Evolutionary conservation across 2,329 filamentous ascomycete species (phyloP), one percentile per base, ranked within the genome.

Genomic region (Trichoderma harzianum): DNA sequence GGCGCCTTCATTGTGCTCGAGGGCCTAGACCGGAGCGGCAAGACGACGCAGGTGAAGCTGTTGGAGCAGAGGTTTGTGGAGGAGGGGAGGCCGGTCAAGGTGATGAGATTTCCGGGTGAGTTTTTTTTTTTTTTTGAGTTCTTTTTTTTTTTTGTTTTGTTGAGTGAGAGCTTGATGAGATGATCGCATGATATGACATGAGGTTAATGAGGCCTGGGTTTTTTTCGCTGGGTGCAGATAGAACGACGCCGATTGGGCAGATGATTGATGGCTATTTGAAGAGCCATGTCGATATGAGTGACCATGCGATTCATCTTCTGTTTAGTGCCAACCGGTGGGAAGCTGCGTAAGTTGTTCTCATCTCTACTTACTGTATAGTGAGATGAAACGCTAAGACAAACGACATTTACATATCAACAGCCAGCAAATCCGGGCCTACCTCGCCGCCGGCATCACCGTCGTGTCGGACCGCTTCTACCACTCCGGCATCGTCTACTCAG

Each of bases 321-420:
- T 97, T 97, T 82, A 94, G 92, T 72, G 94, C 95, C 11, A 98
- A 98, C 80, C 88, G 95, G 62, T 97, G 95, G 95, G 95, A 97
- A 75, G 85, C 87, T 69, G 86, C 82, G 84, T 88, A 82, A 78
- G 86, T 82, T 16, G 34, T 55, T 47, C 34, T 12, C 34, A 1
- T 24, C 18, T 24, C 4, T n/a, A 0, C 76, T 26, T 74, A 66
- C 39, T 16, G 34, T 36, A 36, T 36, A 36, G 1, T 34, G 34
- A 14, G 34, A 12, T 36, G 12, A 21, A 30, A 14, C 32, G 32
- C 14, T 18, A 3, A 36, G 5, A 61, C 30, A 24, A 28, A 12
- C 34, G 11, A 34, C 12, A n/a, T 16, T 21, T 6, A 36, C 30
- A 36, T 28, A 3, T 10, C 16, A 36, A 5, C 72, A 89, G 87